Conservation (phyloP, 257 asterid species). For the Capsicum pubescens region DNA sequence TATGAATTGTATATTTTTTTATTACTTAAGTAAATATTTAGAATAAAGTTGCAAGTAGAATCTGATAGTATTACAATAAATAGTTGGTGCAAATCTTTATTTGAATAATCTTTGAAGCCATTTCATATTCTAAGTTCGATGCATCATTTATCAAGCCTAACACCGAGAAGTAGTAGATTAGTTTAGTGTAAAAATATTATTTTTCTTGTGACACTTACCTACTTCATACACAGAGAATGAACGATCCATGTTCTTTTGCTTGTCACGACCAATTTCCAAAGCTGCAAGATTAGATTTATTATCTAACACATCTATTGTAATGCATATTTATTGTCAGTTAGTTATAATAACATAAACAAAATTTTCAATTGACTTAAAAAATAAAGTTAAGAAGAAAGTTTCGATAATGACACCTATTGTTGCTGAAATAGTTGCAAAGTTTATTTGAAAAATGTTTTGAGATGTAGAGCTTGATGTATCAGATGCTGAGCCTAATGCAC, state of each 20-base stretch:
- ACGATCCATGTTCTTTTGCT: neutral
- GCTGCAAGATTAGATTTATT: neutral
- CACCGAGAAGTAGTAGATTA: neutral
- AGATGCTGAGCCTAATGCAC: neutral
- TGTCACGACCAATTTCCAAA: no score
- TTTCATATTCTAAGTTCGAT: neutral
- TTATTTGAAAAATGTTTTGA: no score
- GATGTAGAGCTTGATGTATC: neutral
- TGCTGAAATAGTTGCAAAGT: no score
- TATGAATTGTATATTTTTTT: neutral
- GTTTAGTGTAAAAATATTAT: neutral
- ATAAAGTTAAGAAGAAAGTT: no score
- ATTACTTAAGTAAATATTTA: neutral
- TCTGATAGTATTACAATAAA: no score
- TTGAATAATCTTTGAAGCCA: neutral
- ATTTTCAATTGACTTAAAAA: no score
- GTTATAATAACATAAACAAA: no score
- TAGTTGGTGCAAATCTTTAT: neutral
- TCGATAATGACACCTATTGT: no score
- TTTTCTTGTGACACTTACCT: neutral
- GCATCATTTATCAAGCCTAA: neutral
- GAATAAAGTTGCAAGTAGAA: no score
- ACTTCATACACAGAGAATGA: neutral
- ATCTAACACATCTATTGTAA: neutral
- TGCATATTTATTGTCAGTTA: no score